Evolutionary conservation across 2,329 filamentous ascomycete genomes (phyloP).

Genomic region (Cladophialophora exuberans): DNA sequence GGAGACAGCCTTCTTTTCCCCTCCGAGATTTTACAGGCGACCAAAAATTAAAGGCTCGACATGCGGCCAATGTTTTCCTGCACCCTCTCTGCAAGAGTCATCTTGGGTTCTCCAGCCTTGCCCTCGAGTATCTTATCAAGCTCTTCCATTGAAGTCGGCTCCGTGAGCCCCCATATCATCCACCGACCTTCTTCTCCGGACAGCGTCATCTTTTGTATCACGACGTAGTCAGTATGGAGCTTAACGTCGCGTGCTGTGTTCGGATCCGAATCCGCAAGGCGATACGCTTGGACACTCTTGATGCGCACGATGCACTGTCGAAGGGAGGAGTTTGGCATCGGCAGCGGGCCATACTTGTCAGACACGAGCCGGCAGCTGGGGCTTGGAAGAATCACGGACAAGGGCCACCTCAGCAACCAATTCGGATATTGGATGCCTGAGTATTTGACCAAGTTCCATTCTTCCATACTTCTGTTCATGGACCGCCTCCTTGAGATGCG

Average conservation of each 20-base stretch:
- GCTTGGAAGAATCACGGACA: slow-evolving; percentile 39
- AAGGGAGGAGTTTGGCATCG: slow-evolving; percentile 44
- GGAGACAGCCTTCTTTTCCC: background rate
- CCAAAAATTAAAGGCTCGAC: background rate
- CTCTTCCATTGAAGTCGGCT: slow-evolving; percentile 25
- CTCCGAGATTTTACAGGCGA: background rate
- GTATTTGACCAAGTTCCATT: slow-evolving; percentile 23
- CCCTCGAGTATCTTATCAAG: slow-evolving; percentile 24
- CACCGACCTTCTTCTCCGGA: slow-evolving; percentile 48
- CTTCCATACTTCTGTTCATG: background rate
- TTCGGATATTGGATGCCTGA: slow-evolving; percentile 40
- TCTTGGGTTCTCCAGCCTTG: background rate
- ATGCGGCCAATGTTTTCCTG: slow-evolving; percentile 8
- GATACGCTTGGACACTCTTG: slow-evolving; percentile 43
- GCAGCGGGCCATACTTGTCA: slow-evolving; percentile 48
- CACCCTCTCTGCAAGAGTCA: slow-evolving; percentile 4
- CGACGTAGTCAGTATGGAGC: slow-evolving; percentile 53
- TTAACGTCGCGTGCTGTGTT: background rate
- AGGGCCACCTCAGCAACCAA: slow-evolving; percentile 32
- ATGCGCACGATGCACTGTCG: slow-evolving; percentile 46
- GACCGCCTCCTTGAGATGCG: slow-evolving; percentile 41
- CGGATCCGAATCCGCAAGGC: slow-evolving; percentile 24
- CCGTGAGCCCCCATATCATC: slow-evolving; percentile 52
- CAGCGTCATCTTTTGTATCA: slow-evolving; percentile 52
- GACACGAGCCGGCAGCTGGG: slow-evolving; percentile 42